Conservation (phyloP, 2,329 filamentous ascomycete genomes). For the Neonectria faginata region DNA sequence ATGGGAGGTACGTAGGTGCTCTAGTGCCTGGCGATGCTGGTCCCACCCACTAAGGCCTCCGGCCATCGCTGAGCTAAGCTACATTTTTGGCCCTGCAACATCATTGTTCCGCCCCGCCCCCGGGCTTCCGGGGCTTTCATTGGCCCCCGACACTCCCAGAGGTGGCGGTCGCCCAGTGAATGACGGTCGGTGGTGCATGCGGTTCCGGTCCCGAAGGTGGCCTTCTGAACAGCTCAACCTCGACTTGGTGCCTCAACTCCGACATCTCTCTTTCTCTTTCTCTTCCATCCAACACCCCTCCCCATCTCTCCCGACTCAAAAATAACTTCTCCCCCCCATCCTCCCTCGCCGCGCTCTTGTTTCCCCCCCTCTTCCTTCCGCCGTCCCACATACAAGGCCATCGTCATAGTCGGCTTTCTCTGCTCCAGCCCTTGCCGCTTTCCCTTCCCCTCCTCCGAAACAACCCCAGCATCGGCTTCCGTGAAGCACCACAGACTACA, state of each 20-base stretch:
- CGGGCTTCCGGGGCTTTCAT: slow-evolving; percentile 49
- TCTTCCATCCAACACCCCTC: slow-evolving; percentile 27
- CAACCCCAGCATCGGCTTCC: slow-evolving; percentile 43
- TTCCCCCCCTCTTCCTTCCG: slow-evolving; percentile 24
- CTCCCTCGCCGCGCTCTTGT: slow-evolving; percentile 11
- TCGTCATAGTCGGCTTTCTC: slow-evolving; percentile 38
- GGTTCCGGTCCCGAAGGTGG: slow-evolving; percentile 44
- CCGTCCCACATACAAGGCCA: slow-evolving; percentile 27
- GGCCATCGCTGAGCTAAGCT: slow-evolving; percentile 44
- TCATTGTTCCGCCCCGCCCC: slow-evolving; percentile 52
- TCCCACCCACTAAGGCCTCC: slow-evolving; percentile 29
- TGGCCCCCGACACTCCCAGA: slow-evolving; percentile 44
- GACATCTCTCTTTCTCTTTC: slow-evolving; percentile 22
- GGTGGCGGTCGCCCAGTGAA: slow-evolving; percentile 45
- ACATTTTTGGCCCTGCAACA: slow-evolving; percentile 42
- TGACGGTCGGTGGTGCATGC: slow-evolving; percentile 41
- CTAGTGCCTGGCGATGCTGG: slow-evolving; percentile 23
- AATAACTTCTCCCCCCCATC: slow-evolving; percentile 26
- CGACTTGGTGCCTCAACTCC: slow-evolving; percentile 38
- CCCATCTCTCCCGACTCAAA: slow-evolving; percentile 23
- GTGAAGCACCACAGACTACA: slow-evolving; percentile 54
- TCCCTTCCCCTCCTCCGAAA: slow-evolving; percentile 40
- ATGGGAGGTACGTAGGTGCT: slow-evolving; percentile 35
- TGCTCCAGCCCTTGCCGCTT: slow-evolving; percentile 30
- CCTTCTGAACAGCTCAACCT: slow-evolving; percentile 45